phyloP scores from a whole-genome alignment of 495 filamentous ascomycete species.

The Penicillium soppii region DNA sequence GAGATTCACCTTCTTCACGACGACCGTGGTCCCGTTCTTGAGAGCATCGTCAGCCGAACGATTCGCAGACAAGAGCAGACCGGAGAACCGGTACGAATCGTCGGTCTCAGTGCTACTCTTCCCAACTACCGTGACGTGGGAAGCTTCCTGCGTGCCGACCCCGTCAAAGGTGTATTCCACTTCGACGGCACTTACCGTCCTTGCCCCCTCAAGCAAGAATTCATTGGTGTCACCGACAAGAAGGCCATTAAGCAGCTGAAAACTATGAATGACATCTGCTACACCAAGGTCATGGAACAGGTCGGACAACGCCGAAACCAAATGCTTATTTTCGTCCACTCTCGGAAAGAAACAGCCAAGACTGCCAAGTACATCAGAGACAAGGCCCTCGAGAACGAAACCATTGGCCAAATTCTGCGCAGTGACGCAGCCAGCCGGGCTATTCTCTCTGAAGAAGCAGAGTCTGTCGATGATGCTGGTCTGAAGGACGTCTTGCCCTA shows the following conservation, averaged over 20 bases:
- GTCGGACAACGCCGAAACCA: constrained; percentile 88
- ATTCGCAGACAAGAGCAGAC: constrained; percentile 92
- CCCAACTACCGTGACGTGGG: constrained; percentile 97
- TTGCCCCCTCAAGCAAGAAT: constrained; percentile 92
- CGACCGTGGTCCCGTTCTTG: constrained; percentile 93
- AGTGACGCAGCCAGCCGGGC: constrained; percentile 91
- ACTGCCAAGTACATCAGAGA: constrained; percentile 94
- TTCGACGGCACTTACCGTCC: constrained; percentile 94
- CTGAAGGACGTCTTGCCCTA: constrained; percentile 95
- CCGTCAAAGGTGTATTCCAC: constrained; percentile 82
- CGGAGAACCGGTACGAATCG: constrained; percentile 82
- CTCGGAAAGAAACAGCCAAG: constrained; percentile 95
- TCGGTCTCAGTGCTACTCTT: constrained; percentile 91
- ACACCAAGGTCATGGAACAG: constrained; percentile 96
- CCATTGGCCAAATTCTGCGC: constrained; percentile 91
- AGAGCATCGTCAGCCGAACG: constrained; percentile 94
- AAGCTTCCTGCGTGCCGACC: constrained; percentile 91
- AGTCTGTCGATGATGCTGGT: constrained; percentile 77
- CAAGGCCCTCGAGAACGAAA: constrained; percentile 93
- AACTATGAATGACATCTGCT: constrained; percentile 99
- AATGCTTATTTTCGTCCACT: constrained; percentile 99
- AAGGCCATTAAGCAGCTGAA: constrained; percentile 99
- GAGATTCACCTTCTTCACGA: constrained; percentile 98
- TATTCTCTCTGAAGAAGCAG: constrained; percentile 80
- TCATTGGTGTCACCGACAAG: constrained; percentile 95